phyloP scores from a whole-genome alignment of 345 rosid species.

The Brassica cretica region DNA sequence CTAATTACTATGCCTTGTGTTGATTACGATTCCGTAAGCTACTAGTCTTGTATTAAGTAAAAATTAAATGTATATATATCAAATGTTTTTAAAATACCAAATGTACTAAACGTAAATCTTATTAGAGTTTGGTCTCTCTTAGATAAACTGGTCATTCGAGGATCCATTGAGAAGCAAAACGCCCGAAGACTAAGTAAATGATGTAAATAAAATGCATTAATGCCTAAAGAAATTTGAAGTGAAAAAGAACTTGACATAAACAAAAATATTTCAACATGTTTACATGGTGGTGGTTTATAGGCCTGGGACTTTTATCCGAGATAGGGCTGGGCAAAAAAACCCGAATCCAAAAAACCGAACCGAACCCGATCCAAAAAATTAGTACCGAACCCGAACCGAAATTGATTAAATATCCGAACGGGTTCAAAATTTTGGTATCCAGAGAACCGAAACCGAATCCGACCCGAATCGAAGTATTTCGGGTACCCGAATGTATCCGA shows the following conservation, averaged over 20 bases:
- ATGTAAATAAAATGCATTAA: neutral
- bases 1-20: neutral
- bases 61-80: neutral
- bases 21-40: neutral
- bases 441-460: no score
- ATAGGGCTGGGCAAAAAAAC: no score
- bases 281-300: constrained; percentile 27
- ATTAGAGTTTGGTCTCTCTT: neutral
- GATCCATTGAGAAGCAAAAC: neutral
- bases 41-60: neutral
- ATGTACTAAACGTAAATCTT: neutral
- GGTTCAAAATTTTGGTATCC: no score
- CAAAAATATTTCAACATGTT: neutral
- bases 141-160: neutral
- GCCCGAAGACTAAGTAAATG: neutral
- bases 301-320: no score
- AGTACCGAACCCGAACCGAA: no score
- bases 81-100: neutral
- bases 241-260: neutral
- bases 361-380: no score
- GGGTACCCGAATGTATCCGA: no score
- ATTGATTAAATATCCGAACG: no score
- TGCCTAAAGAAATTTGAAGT: neutral
- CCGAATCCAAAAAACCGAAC: no score
- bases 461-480: no score